A percentile compares a stretch with the other conserved stretches of the same genome.
Conservation (phyloP, 2,329 filamentous ascomycete genomes). For the Juglanconis juglandina region DNA sequence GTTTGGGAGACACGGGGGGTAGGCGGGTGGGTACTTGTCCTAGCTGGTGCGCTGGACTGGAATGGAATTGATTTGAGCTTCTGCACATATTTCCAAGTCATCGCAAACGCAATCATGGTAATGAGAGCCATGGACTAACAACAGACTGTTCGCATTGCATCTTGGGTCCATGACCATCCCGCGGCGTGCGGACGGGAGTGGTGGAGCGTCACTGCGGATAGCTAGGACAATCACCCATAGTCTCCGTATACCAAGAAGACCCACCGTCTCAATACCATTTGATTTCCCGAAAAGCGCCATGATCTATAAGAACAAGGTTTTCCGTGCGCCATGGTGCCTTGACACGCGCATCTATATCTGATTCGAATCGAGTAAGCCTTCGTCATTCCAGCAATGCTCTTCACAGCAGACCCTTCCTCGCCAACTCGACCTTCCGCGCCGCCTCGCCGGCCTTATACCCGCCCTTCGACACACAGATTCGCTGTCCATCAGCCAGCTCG, state of each 20-base stretch:
- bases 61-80: constrained; percentile 3
- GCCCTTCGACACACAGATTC: constrained; percentile 71
- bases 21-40: neutral
- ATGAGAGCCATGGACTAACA: neutral
- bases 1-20: neutral
- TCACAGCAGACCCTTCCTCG: constrained; percentile 72
- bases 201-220: neutral
- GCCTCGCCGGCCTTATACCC: constrained; percentile 71
- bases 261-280: neutral
- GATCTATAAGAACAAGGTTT: too few species aligned
- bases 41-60: neutral
- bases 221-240: neutral
- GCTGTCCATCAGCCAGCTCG: constrained; percentile 67
- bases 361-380: neutral
- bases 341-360: too few species aligned
- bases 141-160: neutral
- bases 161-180: too few species aligned
- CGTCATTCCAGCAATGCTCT: neutral
- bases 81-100: neutral
- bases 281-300: neutral
- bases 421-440: constrained; percentile 72
- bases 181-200: neutral
- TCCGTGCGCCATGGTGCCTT: too few species aligned
- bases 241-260: neutral
- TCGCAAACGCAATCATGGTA: too few species aligned